These are phyloP conservation scores for Echria macrotheca DNA, from an alignment of 495 filamentous ascomycete species.

Conservation along the genomic window DNA sequence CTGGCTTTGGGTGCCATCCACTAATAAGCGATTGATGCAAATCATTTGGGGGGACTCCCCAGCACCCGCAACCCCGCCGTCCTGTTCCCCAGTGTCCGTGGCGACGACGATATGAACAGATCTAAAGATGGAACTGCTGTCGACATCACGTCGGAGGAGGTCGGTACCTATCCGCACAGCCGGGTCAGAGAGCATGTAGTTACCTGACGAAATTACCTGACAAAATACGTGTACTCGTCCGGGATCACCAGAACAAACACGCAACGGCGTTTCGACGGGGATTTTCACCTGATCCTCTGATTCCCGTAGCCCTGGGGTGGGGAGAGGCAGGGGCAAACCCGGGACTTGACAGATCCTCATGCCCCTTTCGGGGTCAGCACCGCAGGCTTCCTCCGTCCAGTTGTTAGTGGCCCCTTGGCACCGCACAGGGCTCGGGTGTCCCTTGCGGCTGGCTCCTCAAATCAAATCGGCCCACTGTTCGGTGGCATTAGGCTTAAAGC, in stretches of 20 bases:
- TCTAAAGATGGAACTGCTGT: too few relatives aligned
- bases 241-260: too few relatives aligned
- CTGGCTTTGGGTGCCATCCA: slow-evolving; percentile 13
- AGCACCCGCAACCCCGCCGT: slow-evolving; percentile 4
- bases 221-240: too few relatives aligned
- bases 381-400: neutral
- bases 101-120: too few relatives aligned
- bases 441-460: slow-evolving; percentile 9
- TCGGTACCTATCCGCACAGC: too few relatives aligned
- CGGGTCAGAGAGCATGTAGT: too few relatives aligned
- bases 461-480: slow-evolving; percentile 12
- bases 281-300: slow-evolving; percentile 12
- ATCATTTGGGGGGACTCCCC: slow-evolving; percentile 17
- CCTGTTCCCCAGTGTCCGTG: slow-evolving; percentile 12
- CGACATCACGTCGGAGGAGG: too few relatives aligned
- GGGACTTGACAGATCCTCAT: slow-evolving; percentile 19
- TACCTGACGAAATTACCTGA: too few relatives aligned
- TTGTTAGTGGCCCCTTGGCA: slow-evolving; percentile 7
- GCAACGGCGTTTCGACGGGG: too few relatives aligned
- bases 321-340: slow-evolving; percentile 17
- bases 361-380: slow-evolving; percentile 18
- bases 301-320: slow-evolving; percentile 23
- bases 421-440: neutral
- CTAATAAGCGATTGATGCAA: slow-evolving; percentile 15
- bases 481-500: slow-evolving; percentile 13